Base-by-base conservation (phyloP, 495 filamentous ascomycete genomes). In the Hyaloscypha variabilis region DNA sequence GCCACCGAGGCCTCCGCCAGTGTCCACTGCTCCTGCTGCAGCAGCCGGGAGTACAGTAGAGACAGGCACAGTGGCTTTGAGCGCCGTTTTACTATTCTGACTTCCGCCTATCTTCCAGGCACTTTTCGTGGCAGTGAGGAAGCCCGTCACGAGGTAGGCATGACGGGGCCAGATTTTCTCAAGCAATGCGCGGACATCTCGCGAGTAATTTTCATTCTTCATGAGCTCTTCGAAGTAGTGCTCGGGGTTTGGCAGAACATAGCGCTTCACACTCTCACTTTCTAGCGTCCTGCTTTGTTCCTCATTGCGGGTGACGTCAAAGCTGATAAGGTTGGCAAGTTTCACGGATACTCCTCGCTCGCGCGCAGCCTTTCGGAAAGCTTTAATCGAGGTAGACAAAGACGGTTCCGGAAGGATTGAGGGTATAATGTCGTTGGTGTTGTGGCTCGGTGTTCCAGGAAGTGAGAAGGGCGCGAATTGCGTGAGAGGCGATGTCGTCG, bases 111-210 rank as follows among this genome's bases (percentile, higher is more conserved):
- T 59, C 25, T 34, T 21, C 57, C 57, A 59, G 13, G 19, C 26
- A 42, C 19, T 59, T n/a, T 28, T 28, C 57, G 29, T 59, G 3
- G 58, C 50, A 26, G 58, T 61, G n/a, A 61, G 34, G 58, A 61
- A 61, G 23, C 58, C 58, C 13, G 58, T 61, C 26, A 61, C 58
- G 39, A 61, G 28, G 58, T 61, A 61, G 24, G 58, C 58, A 21
- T 61, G 58, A 61, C 26, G 36, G 26, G 23, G 58, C n/a, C 23
- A 21, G 42, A 28, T 21, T 26, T 26, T 61, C 36, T 51, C 36
- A 26, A 61, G 36, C 23, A 61, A 51, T 4, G 58, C 39, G 42
- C 42, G 36, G 23, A 61, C 58, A 61, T 61, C 58, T 49, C 39
- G n/a, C 42, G 58, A 26, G 42, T 61, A 61, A 31, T 50, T 8